Base-by-base conservation (phyloP, 352 stramenopile genomes). In the Achlya hypogyna region DNA sequence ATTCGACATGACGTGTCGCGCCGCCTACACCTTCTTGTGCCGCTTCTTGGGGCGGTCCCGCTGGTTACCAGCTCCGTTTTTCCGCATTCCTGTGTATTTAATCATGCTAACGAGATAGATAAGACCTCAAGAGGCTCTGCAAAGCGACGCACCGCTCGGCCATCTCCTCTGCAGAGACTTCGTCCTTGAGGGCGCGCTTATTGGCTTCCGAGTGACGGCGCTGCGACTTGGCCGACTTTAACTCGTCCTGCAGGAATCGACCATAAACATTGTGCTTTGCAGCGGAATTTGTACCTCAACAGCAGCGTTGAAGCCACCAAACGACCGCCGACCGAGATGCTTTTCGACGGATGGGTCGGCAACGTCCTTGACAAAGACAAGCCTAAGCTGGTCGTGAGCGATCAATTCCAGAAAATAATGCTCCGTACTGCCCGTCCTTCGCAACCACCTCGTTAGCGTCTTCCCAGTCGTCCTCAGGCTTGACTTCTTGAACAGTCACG, bases 111-210 rank as follows among this genome's bases (percentile, higher is more conserved):
- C 10, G 25, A 14, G 27, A 14, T 56, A 5, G 12, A 27, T 28
- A 5, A 14, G 49, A 25, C 32, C 12, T 53, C 5, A 12, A 23
- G 34, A 16, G 27, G 38, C 27, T 65, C 16, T 5, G 20, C 0
- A 38, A 9, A 34, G n/a, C 20, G 31, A 56, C 25, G 14, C 56
- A 65, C 59, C 59, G 78, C 23, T 76, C 76, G 35, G 81, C 76
- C 84, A 93, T 93, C 43, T 93, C 84, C 53, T 93, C 73, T 5
- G 84, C 82, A 23, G 84, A 93, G 10, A 93, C 73, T 60, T 93
- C 84, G 14, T 93, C 84, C n/a, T 74, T 79, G 38, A 87, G 69
- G 47, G 87, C 84, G 38, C 78, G 86, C 70, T 87, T 81, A 51
- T 93, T 80, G 12, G 81, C 81, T 31, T 74, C 82, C 0, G 76